Conservation (phyloP, 192 early-diverging fungal genomes). For the Linderina pennispora region DNA sequence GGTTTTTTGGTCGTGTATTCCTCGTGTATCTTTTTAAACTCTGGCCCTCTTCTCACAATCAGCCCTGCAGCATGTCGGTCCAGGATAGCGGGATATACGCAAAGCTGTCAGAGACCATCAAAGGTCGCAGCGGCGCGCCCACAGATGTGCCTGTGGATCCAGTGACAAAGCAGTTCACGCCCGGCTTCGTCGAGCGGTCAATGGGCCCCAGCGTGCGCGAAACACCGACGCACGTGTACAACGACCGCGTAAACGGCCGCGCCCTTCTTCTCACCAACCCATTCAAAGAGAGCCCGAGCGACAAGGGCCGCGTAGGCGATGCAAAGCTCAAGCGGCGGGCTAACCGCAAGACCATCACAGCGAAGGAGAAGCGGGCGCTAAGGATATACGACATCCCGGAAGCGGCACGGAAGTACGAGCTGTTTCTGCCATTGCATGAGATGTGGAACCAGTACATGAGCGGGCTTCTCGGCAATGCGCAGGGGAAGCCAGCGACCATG, state of each 20-base stretch:
- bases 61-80: too few relatives aligned
- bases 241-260: constrained; percentile 29
- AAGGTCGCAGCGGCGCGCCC: constrained; percentile 16
- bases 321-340: neutral
- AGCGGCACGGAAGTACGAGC: constrained; percentile 42
- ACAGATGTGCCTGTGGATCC: constrained; percentile 19
- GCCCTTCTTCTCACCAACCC: constrained; percentile 34
- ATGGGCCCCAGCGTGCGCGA: too few relatives aligned
- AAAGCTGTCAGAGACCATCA: constrained; percentile 8
- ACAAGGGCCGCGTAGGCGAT: neutral
- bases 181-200: constrained; percentile 15
- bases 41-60: too few relatives aligned
- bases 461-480: constrained; percentile 45
- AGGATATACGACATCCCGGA: constrained; percentile 62
- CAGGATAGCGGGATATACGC: too few relatives aligned
- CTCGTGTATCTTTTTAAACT: too few relatives aligned
- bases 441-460: constrained; percentile 77
- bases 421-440: constrained; percentile 66
- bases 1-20: too few relatives aligned
- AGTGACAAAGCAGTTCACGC: constrained; percentile 15
- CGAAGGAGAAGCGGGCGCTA: constrained; percentile 51
- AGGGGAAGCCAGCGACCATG: constrained; percentile 17
- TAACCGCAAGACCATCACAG: constrained; percentile 54
- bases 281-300: constrained; percentile 15
- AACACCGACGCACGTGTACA: constrained; percentile 20